Evolutionary conservation across 805 yeast species (phyloP).

Genomic region (Saccharomycopsis babjevae): DNA sequence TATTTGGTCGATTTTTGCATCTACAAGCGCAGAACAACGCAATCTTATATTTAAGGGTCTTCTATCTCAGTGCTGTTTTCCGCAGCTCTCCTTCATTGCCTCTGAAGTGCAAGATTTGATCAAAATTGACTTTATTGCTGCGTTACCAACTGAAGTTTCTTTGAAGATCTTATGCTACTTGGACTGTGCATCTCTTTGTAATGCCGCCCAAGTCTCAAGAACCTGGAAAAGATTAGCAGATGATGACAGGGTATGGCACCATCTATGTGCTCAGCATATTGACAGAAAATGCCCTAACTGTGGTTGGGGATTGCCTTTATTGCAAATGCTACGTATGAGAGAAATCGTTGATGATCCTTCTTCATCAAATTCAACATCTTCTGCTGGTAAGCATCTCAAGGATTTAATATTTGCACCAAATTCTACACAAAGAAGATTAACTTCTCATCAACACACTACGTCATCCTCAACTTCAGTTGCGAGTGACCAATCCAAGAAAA

Average conservation of each 20-base stretch:
- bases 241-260: slow-evolving; percentile 96
- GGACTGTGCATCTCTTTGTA: slow-evolving; percentile 88
- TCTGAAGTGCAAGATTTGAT: slow-evolving; percentile 71
- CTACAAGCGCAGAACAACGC: slow-evolving; percentile 62
- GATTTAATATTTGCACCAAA: neutral
- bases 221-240: slow-evolving; percentile 87
- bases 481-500: neutral
- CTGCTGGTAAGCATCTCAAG: slow-evolving; percentile 1
- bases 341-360: slow-evolving; percentile 26
- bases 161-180: slow-evolving; percentile 78
- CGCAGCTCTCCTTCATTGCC: slow-evolving; percentile 79
- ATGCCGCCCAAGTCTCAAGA: slow-evolving; percentile 84
- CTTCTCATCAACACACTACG: neutral
- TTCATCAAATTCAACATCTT: slow-evolving; percentile 8
- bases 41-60: slow-evolving; percentile 73
- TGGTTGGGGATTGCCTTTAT: slow-evolving; percentile 96
- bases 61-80: slow-evolving; percentile 85
- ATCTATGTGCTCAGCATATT: slow-evolving; percentile 96
- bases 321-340: slow-evolving; percentile 75
- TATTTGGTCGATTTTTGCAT: slow-evolving; percentile 76
- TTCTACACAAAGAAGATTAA: neutral
- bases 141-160: slow-evolving; percentile 78
- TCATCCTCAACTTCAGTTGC: neutral
- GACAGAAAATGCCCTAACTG: slow-evolving; percentile 96
- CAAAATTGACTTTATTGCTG: slow-evolving; percentile 78